Conservation (phyloP, 1,139 yeast species). For the Taiozyma sp. region DNA sequence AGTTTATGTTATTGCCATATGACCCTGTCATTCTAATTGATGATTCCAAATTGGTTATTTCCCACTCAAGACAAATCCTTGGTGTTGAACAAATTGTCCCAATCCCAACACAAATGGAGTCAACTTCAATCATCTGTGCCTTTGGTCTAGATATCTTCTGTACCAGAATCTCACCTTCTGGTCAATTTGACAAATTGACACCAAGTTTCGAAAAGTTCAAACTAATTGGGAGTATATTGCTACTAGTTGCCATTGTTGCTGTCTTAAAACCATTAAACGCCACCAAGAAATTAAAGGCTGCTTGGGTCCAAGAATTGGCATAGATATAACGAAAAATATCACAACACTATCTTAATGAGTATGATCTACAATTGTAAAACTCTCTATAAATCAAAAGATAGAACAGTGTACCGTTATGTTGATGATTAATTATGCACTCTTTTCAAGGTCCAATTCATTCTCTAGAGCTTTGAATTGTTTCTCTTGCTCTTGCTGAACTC, state of each 20-base stretch:
- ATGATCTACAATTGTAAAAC: not conserved
- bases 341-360: not conserved
- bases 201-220: slow-evolving; percentile 62
- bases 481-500: not conserved
- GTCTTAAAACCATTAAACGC: slow-evolving; percentile 56
- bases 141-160: slow-evolving; percentile 71
- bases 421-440: not conserved
- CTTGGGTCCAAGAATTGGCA: slow-evolving; percentile 26
- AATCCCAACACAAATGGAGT: slow-evolving; percentile 69
- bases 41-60: slow-evolving; percentile 32
- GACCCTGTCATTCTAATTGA: slow-evolving; percentile 55
- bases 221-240: slow-evolving; percentile 53
- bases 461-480: not conserved
- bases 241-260: slow-evolving; percentile 41
- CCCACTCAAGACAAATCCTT: slow-evolving; percentile 34
- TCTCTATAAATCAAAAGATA: not conserved
- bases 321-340: not conserved
- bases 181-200: slow-evolving; percentile 73
- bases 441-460: not conserved
- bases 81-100: slow-evolving; percentile 37
- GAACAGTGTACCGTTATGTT: not conserved
- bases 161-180: slow-evolving; percentile 73
- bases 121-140: slow-evolving; percentile 69
- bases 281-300: slow-evolving; percentile 37
- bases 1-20: slow-evolving; percentile 59